These are phyloP conservation scores for Cystobasidium sp. DNA, from an alignment of 1,284 basidiomycete species.

Conservation along the genomic window DNA sequence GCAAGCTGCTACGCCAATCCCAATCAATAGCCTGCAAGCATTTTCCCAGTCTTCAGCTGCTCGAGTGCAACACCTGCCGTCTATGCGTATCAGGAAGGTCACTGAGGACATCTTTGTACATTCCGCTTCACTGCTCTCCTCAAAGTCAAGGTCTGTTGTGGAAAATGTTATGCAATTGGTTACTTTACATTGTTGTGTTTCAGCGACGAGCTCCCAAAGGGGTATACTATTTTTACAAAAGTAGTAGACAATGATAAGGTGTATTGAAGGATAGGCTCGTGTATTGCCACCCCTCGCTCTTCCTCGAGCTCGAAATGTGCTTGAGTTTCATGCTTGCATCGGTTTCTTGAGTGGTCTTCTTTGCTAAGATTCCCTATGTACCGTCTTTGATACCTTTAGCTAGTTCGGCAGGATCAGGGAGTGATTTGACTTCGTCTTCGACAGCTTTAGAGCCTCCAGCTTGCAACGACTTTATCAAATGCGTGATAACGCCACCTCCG, in stretches of 20 bases:
- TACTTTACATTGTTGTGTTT: background rate
- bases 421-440: constrained; percentile 24
- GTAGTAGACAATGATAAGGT: too few relatives aligned
- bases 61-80: background rate
- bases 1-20: constrained; percentile 22
- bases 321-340: background rate
- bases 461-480: constrained; percentile 36
- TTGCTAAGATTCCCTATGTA: background rate
- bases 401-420: constrained; percentile 41
- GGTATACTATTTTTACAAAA: too few relatives aligned
- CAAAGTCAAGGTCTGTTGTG: too few relatives aligned
- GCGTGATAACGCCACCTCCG: constrained; percentile 47
- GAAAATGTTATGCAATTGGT: background rate
- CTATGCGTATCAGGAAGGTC: background rate
- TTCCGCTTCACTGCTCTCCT: too few relatives aligned
- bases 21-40: background rate
- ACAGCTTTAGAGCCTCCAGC: constrained; percentile 37
- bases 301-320: background rate
- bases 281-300: background rate
- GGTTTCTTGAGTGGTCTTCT: background rate
- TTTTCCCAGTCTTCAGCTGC: background rate
- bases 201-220: background rate
- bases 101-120: too few relatives aligned
- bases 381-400: constrained; percentile 37
- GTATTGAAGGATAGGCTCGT: too few relatives aligned